phyloP scores from a whole-genome alignment of 495 filamentous ascomycete genomes.

The Penicillium simplicissimum region DNA sequence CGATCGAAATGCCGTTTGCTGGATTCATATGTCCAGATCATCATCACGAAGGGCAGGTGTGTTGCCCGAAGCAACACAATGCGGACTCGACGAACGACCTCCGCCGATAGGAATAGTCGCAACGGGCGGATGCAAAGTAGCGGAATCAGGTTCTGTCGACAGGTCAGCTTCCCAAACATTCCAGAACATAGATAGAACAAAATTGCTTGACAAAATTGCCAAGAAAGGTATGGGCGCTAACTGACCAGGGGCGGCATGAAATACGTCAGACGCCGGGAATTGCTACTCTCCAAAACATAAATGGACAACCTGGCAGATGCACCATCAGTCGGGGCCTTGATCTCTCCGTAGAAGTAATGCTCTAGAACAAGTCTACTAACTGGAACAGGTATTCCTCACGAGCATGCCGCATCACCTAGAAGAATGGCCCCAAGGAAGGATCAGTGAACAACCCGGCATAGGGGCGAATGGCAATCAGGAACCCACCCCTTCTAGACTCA shows the following conservation, averaged over 20 bases:
- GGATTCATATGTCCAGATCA: constrained; percentile 62
- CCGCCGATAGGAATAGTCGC: constrained; percentile 71
- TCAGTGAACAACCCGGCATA: not conserved
- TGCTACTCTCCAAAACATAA: constrained; percentile 77
- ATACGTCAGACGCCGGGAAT: constrained; percentile 74
- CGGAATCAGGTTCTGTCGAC: constrained; percentile 75
- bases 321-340: constrained; percentile 4
- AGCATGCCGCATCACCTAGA: constrained; percentile 59
- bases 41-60: constrained; percentile 62
- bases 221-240: constrained; percentile 16
- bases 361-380: constrained; percentile 44
- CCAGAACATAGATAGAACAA: constrained; percentile 17
- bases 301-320: constrained; percentile 48
- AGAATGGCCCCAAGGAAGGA: not conserved
- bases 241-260: constrained; percentile 68
- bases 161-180: constrained; percentile 26
- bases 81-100: constrained; percentile 67
- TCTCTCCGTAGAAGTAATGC: not conserved
- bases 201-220: not conserved
- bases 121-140: constrained; percentile 81
- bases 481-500: constrained; percentile 82
- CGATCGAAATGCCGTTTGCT: constrained; percentile 33
- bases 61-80: constrained; percentile 79
- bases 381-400: constrained; percentile 85
- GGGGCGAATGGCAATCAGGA: not conserved